Conservation (phyloP, 2,329 filamentous ascomycete species). For the Ampelomyces quisqualis region DNA sequence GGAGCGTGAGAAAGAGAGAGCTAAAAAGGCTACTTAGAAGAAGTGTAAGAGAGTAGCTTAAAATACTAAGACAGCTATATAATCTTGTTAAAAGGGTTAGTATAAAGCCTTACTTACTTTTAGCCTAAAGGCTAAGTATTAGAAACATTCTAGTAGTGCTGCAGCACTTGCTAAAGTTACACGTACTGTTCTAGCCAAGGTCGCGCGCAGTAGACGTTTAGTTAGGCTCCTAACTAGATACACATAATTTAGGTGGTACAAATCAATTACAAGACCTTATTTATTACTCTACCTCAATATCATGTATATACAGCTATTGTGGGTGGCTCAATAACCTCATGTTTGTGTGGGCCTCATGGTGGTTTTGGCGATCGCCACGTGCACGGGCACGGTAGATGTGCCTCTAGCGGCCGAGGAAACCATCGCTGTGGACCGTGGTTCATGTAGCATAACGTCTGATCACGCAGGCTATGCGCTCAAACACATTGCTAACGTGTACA, state of each 20-base stretch:
- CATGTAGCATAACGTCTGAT: too few relatives aligned
- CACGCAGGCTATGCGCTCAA: too few relatives aligned
- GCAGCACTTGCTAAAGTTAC: background rate
- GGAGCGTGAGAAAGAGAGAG: background rate
- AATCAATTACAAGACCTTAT: background rate
- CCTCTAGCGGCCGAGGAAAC: too few relatives aligned
- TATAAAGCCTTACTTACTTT: background rate
- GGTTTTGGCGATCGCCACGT: too few relatives aligned
- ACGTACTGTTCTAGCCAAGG: background rate
- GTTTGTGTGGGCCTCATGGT: too few relatives aligned
- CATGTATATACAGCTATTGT: background rate
- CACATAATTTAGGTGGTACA: background rate
- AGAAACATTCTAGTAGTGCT: background rate
- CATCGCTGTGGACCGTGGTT: too few relatives aligned
- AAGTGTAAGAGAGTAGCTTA: background rate
- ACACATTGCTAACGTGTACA: background rate
- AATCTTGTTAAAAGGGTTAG: background rate
- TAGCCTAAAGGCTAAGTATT: background rate
- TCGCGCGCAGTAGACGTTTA: background rate
- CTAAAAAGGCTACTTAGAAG: background rate
- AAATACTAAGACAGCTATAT: background rate
- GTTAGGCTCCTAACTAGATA: background rate
- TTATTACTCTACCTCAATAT: background rate
- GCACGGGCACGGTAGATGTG: too few relatives aligned
- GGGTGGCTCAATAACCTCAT: too few relatives aligned